phyloP scores from a whole-genome alignment of 2,329 filamentous ascomycete genomes.

The Metarhizium sp. region DNA sequence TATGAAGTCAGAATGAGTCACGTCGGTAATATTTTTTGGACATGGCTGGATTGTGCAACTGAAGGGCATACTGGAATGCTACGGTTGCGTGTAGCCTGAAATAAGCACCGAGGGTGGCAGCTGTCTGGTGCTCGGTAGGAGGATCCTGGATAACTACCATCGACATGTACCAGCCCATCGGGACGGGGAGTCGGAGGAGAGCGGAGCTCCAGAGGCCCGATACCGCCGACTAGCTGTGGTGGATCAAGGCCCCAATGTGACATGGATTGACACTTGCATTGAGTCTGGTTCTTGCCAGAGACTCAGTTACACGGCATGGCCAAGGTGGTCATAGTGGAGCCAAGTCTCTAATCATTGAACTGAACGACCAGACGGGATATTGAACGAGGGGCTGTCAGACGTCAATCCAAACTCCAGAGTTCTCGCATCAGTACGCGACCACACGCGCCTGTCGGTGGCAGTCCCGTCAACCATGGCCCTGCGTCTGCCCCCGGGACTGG shows the following conservation, averaged over 20 bases:
- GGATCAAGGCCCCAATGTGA: no score
- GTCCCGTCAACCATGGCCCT: constrained; percentile 32
- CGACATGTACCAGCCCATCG: not conserved
- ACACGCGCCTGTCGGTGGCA: not conserved
- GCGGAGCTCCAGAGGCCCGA: no score
- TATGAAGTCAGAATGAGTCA: not conserved
- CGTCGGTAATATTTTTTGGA: not conserved
- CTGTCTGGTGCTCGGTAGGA: not conserved
- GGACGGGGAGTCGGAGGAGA: not conserved
- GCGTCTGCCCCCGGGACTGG: constrained; percentile 47
- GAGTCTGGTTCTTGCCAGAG: no score
- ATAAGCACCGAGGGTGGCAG: not conserved
- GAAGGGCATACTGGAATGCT: not conserved
- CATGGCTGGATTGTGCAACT: not conserved
- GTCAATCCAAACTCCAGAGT: not conserved
- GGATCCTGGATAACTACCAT: no score
- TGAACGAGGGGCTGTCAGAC: no score
- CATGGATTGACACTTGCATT: no score
- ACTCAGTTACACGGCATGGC: no score
- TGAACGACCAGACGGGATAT: no score
- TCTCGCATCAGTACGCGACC: not conserved
- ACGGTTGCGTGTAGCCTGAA: not conserved
- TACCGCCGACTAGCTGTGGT: no score
- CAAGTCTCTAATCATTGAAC: no score
- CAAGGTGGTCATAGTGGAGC: no score